Conservation (phyloP, 371 early-diverging fungal genomes). For the Parasitella parasitica region DNA sequence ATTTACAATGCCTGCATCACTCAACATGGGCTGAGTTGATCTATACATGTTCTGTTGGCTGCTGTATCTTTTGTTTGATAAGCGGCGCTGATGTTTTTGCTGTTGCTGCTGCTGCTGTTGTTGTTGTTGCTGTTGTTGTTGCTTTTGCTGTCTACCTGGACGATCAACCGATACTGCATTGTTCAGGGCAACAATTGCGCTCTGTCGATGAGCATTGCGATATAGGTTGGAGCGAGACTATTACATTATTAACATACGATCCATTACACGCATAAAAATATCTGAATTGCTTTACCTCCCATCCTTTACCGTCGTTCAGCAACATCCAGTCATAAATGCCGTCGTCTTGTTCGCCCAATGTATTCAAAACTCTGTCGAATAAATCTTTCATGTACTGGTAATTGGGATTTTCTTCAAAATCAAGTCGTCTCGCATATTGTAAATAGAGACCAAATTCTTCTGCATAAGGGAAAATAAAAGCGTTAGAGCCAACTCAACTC, state of each 20-base stretch:
- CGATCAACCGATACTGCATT: conserved; percentile 18
- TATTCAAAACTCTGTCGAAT: conserved; percentile 77
- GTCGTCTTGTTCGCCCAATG: conserved; percentile 76
- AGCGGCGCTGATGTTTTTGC: conserved; percentile 12
- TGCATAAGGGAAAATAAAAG: background rate
- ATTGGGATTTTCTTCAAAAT: conserved; percentile 94
- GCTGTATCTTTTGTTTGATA: conserved; percentile 18
- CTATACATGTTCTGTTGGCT: conserved; percentile 14
- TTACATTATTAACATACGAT: background rate
- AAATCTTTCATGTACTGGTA: conserved; percentile 82
- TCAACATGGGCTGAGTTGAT: conserved; percentile 25
- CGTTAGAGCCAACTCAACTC: background rate
- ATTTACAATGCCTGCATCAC: conserved; percentile 15
- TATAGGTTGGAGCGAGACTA: conserved; percentile 23
- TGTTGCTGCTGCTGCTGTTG: background rate
- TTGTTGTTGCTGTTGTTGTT: background rate
- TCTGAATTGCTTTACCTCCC: conserved; percentile 36
- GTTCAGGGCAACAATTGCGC: conserved; percentile 17
- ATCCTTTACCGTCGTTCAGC: conserved; percentile 50
- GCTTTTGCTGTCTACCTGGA: conserved; percentile 2
- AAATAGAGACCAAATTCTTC: conserved; percentile 89
- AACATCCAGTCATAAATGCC: conserved; percentile 93
- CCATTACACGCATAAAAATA: background rate
- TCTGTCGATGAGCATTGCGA: conserved; percentile 16
- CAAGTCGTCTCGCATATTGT: conserved; percentile 64